Percentiles rank a stretch among this genome's conserved stretches.
These are phyloP conservation scores for Penicillium thymicola DNA, from an alignment of 2,329 filamentous ascomycete species.

Conservation along the genomic window DNA sequence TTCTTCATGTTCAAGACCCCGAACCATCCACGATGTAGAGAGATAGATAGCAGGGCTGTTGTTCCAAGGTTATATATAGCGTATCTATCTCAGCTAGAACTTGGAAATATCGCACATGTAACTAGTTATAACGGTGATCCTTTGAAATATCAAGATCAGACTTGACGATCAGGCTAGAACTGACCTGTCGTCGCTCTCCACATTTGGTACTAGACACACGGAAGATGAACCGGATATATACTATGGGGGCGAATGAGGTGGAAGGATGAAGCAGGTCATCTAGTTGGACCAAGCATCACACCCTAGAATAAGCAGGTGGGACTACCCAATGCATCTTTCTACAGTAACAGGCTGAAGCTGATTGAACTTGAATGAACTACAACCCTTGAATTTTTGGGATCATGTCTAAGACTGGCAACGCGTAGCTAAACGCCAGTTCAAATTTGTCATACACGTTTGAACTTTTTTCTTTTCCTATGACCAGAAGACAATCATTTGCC, in stretches of 20 bases:
- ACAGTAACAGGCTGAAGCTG: not conserved
- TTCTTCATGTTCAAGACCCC: not conserved
- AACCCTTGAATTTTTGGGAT: slow-evolving; percentile 12
- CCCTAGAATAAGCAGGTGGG: not conserved
- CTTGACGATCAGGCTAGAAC: too few relatives aligned
- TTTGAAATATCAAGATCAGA: not conserved
- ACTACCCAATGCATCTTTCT: not conserved
- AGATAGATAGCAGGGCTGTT: not conserved
- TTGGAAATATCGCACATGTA: too few relatives aligned
- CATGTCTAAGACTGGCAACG: slow-evolving; percentile 12
- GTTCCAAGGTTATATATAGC: not conserved
- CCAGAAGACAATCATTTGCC: slow-evolving; percentile 26
- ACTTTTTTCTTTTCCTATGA: slow-evolving; percentile 28
- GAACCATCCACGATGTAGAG: too few relatives aligned
- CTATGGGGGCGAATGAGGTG: not conserved
- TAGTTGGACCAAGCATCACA: not conserved
- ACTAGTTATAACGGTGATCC: too few relatives aligned
- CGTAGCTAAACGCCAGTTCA: slow-evolving; percentile 10
- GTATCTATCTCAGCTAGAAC: not conserved
- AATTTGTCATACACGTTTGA: slow-evolving; percentile 27
- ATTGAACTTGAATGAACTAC: slow-evolving; percentile 12
- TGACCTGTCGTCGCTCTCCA: not conserved
- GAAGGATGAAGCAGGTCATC: not conserved
- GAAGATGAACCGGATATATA: not conserved
- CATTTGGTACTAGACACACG: not conserved